Evolutionary conservation across 169 alveolate species (phyloP).

Genomic region (Perkinsus marinus): DNA sequence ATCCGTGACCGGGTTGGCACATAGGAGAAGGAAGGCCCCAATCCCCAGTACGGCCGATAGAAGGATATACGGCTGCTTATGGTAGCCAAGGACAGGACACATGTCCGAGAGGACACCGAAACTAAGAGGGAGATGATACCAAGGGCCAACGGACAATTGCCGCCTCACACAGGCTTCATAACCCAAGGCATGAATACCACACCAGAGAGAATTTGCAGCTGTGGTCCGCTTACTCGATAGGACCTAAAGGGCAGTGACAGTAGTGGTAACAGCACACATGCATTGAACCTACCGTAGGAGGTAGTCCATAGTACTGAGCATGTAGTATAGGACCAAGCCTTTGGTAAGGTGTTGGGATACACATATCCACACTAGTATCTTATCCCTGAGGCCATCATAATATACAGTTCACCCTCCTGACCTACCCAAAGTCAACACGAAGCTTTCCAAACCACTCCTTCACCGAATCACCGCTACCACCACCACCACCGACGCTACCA

Average conservation of each 20-base stretch:
- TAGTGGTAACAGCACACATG: background rate
- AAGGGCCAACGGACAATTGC: background rate
- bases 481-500: background rate
- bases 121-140: background rate
- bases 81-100: background rate
- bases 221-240: background rate
- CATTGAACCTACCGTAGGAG: background rate
- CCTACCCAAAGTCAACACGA: background rate
- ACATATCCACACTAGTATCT: background rate
- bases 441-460: background rate
- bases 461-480: background rate
- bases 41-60: background rate
- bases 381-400: background rate
- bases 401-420: background rate
- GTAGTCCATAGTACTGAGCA: background rate
- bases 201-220: background rate
- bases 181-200: background rate
- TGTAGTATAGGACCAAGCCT: background rate
- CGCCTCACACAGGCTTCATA: background rate
- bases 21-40: background rate
- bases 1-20: background rate
- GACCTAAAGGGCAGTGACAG: background rate
- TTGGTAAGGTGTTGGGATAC: background rate
- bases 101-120: background rate
- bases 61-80: background rate